Evolutionary conservation across 108 stramenopile genomes (phyloP).

Genomic region (Fragilariopsis cylindrus): DNA sequence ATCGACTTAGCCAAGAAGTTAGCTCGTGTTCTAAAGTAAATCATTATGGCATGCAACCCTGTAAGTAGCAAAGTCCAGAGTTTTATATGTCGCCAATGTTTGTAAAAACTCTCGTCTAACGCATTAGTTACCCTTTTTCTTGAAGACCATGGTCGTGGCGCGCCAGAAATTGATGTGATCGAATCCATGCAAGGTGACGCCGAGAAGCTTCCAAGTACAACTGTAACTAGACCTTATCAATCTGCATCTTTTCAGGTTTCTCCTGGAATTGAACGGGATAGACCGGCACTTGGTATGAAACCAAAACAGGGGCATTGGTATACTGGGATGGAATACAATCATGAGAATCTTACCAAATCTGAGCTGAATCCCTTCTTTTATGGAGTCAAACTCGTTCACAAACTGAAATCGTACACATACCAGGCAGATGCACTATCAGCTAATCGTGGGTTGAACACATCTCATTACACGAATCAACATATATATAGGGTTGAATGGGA

Average conservation of each 20-base stretch:
- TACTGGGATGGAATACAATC: conserved; percentile 68
- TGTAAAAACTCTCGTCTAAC: too few species aligned
- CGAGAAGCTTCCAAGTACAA: conserved; percentile 65
- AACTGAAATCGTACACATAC: conserved; percentile 74
- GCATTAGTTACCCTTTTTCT: too few species aligned
- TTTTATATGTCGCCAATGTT: too few species aligned
- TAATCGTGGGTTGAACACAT: conserved; percentile 61
- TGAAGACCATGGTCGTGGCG: conserved; percentile 64
- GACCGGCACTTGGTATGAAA: conserved; percentile 52
- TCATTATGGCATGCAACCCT: conserved; percentile 76
- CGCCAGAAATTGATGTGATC: conserved; percentile 90
- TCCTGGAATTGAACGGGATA: conserved; percentile 48
- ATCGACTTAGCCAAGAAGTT: conserved; percentile 73
- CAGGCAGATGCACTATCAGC: conserved; percentile 88
- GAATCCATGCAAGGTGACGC: conserved; percentile 87
- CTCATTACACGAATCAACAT: conserved; percentile 68
- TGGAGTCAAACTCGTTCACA: conserved; percentile 75
- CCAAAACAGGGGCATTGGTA: conserved; percentile 87
- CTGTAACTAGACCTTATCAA: conserved; percentile 82
- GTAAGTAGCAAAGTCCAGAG: background rate
- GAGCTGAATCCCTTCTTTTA: conserved; percentile 89
- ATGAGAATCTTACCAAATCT: conserved; percentile 58
- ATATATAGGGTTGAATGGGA: conserved; percentile 89
- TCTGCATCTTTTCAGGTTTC: conserved; percentile 76
- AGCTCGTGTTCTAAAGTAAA: conserved; percentile 74